Base-by-base conservation (phyloP, 306 rosid genomes). In the Casuarina cunninghamiana region DNA sequence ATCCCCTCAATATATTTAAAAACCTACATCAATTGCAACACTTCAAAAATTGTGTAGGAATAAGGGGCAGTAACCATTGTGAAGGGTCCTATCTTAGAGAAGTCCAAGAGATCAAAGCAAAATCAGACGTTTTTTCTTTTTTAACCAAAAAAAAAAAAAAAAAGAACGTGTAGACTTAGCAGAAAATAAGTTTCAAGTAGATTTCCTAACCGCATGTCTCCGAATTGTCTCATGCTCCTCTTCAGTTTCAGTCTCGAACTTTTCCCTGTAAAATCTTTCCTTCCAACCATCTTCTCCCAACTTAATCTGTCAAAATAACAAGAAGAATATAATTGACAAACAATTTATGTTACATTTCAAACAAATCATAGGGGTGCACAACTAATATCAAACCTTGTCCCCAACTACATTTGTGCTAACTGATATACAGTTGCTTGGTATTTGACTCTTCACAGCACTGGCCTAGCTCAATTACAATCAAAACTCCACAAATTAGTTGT, bases 1-100 rank as follows among this genome's bases (percentile, higher is more conserved):
- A 80, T 35, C 57, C 83, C 83, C 55, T 80, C 83, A 32, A 62
- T 44, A 74, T 80, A 80, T 75, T 80, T 80, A 46, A 60, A 80
- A 60, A 80, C 79, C 83, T 80, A 53, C 49, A 68, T 21, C 69
- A 35, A 53, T 65, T 55, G 13, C 74, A 70, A 16, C 10, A 53
- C 26, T 63, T 16, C 1, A 48, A 6, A 35, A 50, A 35, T 61
- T 61, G 16, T 35, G 6, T 12, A 61, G 6, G 3, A 9, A 26
- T 19, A 79, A 53, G 10, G 51, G 21, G 63, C 19, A 32, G 38
- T 10, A 44, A 77, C 6, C 35, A 53, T 7, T 15, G 11, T 37
- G 6, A 45, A 44, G 38, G 51, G 54, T 41, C 37, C 55, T 19
- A 63, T 42, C 17, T n/a, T 11, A 17, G 13, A 13, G 37, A 26